These are phyloP conservation scores for Arthroderma sp. DNA, from an alignment of 2,329 filamentous ascomycete species.

Conservation along the genomic window DNA sequence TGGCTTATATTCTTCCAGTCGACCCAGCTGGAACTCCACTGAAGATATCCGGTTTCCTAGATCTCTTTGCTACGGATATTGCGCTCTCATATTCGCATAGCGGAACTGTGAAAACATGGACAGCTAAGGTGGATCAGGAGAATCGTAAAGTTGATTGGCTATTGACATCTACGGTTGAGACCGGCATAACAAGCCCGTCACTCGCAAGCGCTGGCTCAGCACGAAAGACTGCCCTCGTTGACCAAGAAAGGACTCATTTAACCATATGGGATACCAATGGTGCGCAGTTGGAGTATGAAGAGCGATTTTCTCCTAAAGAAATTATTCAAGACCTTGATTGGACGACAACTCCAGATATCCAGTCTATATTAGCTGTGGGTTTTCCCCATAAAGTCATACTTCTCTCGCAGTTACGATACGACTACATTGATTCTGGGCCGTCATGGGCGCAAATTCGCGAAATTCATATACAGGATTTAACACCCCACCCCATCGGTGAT, in stretches of 20 bases:
- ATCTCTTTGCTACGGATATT: slow-evolving; percentile 74
- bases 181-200: slow-evolving; percentile 57
- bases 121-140: slow-evolving; percentile 55
- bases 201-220: slow-evolving; percentile 76
- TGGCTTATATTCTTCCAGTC: slow-evolving; percentile 58
- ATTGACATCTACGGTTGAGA: slow-evolving; percentile 67
- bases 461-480: slow-evolving; percentile 66
- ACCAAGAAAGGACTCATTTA: slow-evolving; percentile 56
- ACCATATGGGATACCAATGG: slow-evolving; percentile 87
- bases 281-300: slow-evolving; percentile 66
- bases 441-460: slow-evolving; percentile 79
- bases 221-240: slow-evolving; percentile 74
- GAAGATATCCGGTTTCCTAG: slow-evolving; percentile 63
- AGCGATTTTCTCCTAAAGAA: slow-evolving; percentile 59
- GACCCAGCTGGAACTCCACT: slow-evolving; percentile 69
- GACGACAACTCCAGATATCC: slow-evolving; percentile 80
- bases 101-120: slow-evolving; percentile 73
- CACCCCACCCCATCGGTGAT: slow-evolving; percentile 82
- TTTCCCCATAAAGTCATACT: slow-evolving; percentile 77
- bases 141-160: slow-evolving; percentile 63
- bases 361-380: slow-evolving; percentile 82
- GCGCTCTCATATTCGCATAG: slow-evolving; percentile 69
- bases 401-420: slow-evolving; percentile 76
- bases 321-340: slow-evolving; percentile 79
- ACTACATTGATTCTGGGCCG: slow-evolving; percentile 78